Conservation (phyloP, 257 asterid genomes). For the Gardenia jasminoides region DNA sequence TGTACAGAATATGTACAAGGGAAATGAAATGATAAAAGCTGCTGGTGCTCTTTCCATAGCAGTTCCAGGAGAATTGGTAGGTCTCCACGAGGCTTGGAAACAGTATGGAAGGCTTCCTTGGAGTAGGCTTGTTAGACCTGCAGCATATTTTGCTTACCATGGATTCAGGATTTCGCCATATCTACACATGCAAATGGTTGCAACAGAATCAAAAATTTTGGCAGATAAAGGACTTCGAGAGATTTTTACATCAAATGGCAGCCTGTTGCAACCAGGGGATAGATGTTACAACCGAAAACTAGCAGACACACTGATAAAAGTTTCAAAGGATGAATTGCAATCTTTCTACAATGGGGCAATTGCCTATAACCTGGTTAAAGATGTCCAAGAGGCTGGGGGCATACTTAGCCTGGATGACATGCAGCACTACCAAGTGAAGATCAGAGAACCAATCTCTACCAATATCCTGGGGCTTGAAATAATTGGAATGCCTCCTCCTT, state of each 20-base stretch:
- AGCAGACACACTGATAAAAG: slow-evolving; percentile 32
- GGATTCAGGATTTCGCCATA: slow-evolving; percentile 61
- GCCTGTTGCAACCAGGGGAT: slow-evolving; percentile 44
- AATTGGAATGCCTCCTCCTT: slow-evolving; percentile 72
- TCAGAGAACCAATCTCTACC: slow-evolving; percentile 40
- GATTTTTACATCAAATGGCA: slow-evolving; percentile 51
- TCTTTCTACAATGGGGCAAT: slow-evolving; percentile 55
- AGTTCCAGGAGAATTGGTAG: slow-evolving; percentile 72
- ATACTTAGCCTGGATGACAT: slow-evolving; percentile 54
- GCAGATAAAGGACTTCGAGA: slow-evolving; percentile 49
- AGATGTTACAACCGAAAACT: slow-evolving; percentile 48
- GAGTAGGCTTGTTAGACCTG: slow-evolving; percentile 56
- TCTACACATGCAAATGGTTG: slow-evolving; percentile 52
- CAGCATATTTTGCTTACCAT: slow-evolving; percentile 40
- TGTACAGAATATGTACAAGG: slow-evolving; percentile 51
- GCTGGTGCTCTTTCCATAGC: slow-evolving; percentile 58
- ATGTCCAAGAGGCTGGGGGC: slow-evolving; percentile 53
- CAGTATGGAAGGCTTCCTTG: slow-evolving; percentile 53
- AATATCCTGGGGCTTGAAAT: slow-evolving; percentile 47
- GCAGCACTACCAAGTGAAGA: slow-evolving; percentile 41
- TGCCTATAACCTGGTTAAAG: slow-evolving; percentile 47
- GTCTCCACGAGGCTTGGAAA: slow-evolving; percentile 59
- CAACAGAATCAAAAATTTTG: slow-evolving; percentile 37
- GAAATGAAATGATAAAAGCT: slow-evolving; percentile 38
- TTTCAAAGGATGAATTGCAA: slow-evolving; percentile 35